Percentiles rank a stretch among this genome's conserved stretches.
These are phyloP conservation scores for Parathielavia hyrcaniae DNA, from an alignment of 495 filamentous ascomycete species.

Conservation along the genomic window DNA sequence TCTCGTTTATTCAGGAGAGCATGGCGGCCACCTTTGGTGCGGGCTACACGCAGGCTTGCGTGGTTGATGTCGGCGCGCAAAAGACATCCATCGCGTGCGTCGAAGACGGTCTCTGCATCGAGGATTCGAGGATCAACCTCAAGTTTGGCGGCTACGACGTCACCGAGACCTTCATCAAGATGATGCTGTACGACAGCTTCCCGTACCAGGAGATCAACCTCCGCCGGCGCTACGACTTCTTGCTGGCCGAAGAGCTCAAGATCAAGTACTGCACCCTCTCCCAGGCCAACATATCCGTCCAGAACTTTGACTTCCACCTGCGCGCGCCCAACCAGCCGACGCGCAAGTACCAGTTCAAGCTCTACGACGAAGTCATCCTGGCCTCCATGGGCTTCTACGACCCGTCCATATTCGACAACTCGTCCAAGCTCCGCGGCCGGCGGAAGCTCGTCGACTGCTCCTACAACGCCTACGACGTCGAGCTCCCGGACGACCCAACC, in stretches of 20 bases:
- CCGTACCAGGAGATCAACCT: conserved; percentile 92
- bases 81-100: conserved; percentile 98
- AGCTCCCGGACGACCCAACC: conserved; percentile 77
- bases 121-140: conserved; percentile 84
- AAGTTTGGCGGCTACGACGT: conserved; percentile 91
- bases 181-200: conserved; percentile 94
- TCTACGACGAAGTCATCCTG: conserved; percentile 86
- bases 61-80: conserved; percentile 94
- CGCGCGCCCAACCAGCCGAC: conserved; percentile 83
- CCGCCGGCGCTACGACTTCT: conserved; percentile 80
- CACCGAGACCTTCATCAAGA: conserved; percentile 88
- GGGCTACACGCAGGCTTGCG: conserved; percentile 83
- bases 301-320: conserved; percentile 79
- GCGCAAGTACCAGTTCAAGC: conserved; percentile 85
- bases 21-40: conserved; percentile 93
- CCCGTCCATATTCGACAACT: conserved; percentile 76
- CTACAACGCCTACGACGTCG: conserved; percentile 82
- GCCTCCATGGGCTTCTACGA: conserved; percentile 88
- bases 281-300: conserved; percentile 73
- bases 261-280: conserved; percentile 80
- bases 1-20: conserved; percentile 93
- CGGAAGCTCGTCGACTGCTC: conserved; percentile 75
- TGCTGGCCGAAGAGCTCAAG: conserved; percentile 92
- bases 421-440: conserved; percentile 67
- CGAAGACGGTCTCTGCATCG: conserved; percentile 90